These are phyloP conservation scores for Pleurozium schreberi DNA, from an alignment of 225 moss, liverwort and hornwort genomes.

Conservation along the genomic window DNA sequence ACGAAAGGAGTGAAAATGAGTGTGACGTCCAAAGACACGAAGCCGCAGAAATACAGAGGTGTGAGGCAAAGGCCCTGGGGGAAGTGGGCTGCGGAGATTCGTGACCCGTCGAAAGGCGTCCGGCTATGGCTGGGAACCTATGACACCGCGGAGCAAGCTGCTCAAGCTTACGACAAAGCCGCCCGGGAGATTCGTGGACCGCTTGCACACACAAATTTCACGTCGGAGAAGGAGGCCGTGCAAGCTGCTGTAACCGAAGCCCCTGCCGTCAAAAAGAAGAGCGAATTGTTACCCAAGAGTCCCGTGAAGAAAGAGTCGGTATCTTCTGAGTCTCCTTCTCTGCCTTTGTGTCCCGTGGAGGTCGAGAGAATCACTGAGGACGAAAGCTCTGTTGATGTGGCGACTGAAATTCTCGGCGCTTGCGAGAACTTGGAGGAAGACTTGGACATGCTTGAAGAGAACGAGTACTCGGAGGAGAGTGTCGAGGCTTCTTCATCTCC, in stretches of 20 bases:
- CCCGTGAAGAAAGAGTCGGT: neutral
- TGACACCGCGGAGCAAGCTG: conserved; percentile 43
- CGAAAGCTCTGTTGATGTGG: neutral
- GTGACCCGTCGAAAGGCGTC: conserved; percentile 47
- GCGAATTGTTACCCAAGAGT: neutral
- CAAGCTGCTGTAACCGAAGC: neutral
- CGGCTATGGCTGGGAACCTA: conserved; percentile 48
- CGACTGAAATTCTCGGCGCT: neutral
- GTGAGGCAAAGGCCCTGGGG: conserved; percentile 52
- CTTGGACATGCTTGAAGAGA: conserved; percentile 12
- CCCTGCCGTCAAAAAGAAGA: neutral
- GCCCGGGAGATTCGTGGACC: conserved; percentile 46
- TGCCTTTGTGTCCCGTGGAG: neutral
- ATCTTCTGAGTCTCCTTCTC: neutral
- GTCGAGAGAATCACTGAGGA: neutral
- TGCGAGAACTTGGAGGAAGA: conserved; percentile 4
- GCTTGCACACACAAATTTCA: conserved; percentile 40
- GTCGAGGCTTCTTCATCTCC: conserved; percentile 14
- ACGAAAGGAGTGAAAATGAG: neutral
- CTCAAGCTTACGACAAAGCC: conserved; percentile 38
- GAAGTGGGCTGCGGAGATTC: conserved; percentile 58
- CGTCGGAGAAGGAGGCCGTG: neutral
- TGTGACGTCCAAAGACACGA: neutral
- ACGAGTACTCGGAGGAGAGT: conserved; percentile 15
- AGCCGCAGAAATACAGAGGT: conserved; percentile 29